These are phyloP conservation scores for Auxenochlorella pyrenoidosa DNA, from an alignment of 139 green algal species.

Conservation along the genomic window DNA sequence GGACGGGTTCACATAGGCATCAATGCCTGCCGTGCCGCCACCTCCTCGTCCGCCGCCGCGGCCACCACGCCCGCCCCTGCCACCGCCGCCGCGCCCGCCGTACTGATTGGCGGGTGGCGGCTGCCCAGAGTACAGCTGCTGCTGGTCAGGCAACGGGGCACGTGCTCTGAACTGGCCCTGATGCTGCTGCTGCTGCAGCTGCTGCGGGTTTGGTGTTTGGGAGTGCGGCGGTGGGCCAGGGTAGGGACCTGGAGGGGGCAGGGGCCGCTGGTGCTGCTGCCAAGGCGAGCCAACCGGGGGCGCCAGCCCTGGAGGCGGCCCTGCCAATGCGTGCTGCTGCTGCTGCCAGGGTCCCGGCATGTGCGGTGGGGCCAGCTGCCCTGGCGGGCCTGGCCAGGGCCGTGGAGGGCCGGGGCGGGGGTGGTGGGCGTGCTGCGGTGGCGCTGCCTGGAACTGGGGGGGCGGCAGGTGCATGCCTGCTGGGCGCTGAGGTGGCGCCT, in stretches of 20 bases:
- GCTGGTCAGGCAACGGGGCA: neutral
- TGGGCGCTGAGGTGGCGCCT: neutral
- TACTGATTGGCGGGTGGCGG: neutral
- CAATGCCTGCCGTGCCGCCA: neutral
- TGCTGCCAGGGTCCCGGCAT: neutral
- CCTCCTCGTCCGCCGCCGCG: neutral
- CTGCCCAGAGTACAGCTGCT: neutral
- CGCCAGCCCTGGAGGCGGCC: neutral
- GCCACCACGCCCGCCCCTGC: neutral
- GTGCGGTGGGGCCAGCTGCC: neutral
- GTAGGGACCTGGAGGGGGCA: too few species aligned
- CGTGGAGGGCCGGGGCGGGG: neutral
- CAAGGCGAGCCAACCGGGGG: neutral
- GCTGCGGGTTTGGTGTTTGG: neutral
- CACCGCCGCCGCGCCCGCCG: neutral
- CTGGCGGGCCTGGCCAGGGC: neutral
- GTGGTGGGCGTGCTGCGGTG: neutral
- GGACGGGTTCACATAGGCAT: slow-evolving; percentile 25
- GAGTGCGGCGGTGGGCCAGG: neutral
- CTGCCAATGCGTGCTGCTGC: neutral
- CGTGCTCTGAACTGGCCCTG: neutral
- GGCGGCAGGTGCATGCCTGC: neutral
- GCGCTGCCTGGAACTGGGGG: neutral
- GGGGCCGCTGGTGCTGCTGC: neutral
- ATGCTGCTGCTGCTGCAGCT: slow-evolving; percentile 3